Conservation (phyloP, 768 basidiomycete genomes). For the Serpula lacrymans region DNA sequence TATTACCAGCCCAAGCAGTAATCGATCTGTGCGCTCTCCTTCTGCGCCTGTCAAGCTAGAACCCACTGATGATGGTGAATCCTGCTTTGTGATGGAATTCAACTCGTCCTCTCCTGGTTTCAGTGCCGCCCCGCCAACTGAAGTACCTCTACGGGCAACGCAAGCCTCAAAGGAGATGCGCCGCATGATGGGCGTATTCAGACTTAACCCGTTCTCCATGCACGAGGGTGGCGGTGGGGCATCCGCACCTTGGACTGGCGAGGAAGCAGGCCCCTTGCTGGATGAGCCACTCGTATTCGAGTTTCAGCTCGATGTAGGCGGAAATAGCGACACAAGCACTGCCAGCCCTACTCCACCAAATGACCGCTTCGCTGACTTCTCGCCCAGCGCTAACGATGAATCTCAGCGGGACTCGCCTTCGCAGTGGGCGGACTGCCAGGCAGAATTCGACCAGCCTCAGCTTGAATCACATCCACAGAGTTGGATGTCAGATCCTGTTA, state of each 20-base stretch:
- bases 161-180: conserved; percentile 71
- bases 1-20: no score
- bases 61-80: conserved; percentile 20
- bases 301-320: conserved; percentile 51
- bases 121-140: conserved; percentile 51
- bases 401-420: conserved; percentile 11
- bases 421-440: conserved; percentile 24
- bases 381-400: conserved; percentile 10
- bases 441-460: no score
- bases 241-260: conserved; percentile 40
- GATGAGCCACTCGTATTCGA: conserved; percentile 62
- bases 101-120: conserved; percentile 24
- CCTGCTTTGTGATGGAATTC: conserved; percentile 34
- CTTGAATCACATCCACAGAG: no score
- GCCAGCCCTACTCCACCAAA: conserved; percentile 13
- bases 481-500: no score
- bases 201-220: conserved; percentile 74
- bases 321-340: conserved; percentile 15
- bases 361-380: background rate
- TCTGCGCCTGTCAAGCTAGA: conserved; percentile 32
- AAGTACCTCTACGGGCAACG: conserved; percentile 73
- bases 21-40: conserved; percentile 31
- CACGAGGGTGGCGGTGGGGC: conserved; percentile 47
- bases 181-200: conserved; percentile 73
- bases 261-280: conserved; percentile 56